A percentile compares a stretch with the other conserved stretches of the same genome.
phyloP scores from a whole-genome alignment of 345 rosid species.

The Turritis glabra region DNA sequence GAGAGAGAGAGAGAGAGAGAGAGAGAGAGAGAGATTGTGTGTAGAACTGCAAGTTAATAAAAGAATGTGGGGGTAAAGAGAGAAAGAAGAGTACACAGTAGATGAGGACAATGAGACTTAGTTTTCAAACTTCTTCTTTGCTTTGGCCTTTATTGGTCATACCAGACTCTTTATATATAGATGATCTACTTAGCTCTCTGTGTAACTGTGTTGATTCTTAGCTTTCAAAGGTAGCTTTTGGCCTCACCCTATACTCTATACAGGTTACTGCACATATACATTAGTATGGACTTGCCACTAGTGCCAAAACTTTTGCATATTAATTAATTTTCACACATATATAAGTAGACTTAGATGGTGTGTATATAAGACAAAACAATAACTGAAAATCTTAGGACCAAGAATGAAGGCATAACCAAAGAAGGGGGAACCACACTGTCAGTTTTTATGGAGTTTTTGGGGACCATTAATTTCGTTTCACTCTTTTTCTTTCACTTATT shows the following conservation, averaged over 20 bases:
- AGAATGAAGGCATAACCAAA: constrained; percentile 38
- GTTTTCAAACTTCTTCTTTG: constrained; percentile 41
- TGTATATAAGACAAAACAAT: constrained; percentile 25
- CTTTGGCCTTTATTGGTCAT: constrained; percentile 38
- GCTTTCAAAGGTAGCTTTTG: constrained; percentile 37
- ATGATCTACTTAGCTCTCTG: constrained; percentile 38
- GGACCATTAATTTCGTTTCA: constrained; percentile 33
- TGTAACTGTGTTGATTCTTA: constrained; percentile 28
- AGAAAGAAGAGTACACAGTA: constrained; percentile 32
- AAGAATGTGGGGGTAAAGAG: constrained; percentile 37
- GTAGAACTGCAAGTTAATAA: constrained; percentile 42
- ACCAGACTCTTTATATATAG: constrained; percentile 31
- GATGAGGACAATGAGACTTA: constrained; percentile 45
- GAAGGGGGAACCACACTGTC: constrained; percentile 42
- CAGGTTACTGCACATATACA: constrained; percentile 40
- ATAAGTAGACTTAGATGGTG: constrained; percentile 13
- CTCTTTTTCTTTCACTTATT: constrained; percentile 37
- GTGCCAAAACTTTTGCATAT: constrained; percentile 24
- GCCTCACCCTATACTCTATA: constrained; percentile 40
- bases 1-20: constrained; percentile 21
- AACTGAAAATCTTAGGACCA: constrained; percentile 40
- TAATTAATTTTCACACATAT: constrained; percentile 10
- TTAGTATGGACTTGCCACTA: constrained; percentile 36
- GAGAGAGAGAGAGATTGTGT: constrained; percentile 19
- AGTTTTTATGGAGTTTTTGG: constrained; percentile 27